Percentiles rank a stretch among this genome's conserved stretches.
Conservation (phyloP, 345 rosid genomes). For the Citrus australasica region DNA sequence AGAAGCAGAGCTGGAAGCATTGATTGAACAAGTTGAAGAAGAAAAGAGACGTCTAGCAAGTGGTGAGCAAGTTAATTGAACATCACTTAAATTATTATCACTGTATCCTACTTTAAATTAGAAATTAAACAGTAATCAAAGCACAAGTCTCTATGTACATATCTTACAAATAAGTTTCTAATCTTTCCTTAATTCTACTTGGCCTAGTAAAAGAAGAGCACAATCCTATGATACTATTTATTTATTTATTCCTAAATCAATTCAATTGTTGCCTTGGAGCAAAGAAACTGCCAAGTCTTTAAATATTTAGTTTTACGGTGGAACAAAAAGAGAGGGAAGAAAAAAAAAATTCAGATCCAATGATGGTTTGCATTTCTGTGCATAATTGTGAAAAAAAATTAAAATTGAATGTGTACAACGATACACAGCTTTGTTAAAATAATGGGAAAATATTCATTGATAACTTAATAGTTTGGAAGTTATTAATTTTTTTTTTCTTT, state of each 20-base stretch:
- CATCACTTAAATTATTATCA: background rate
- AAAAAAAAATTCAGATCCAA: no score
- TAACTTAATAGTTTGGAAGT: no score
- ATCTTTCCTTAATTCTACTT: background rate
- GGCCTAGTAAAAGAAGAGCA: background rate
- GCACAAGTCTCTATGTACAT: background rate
- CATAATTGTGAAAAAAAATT: no score
- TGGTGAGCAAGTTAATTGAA: constrained; percentile 49
- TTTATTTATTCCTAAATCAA: background rate
- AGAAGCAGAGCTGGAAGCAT: constrained; percentile 78
- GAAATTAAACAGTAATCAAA: background rate
- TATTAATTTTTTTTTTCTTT: no score
- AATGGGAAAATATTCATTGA: no score
- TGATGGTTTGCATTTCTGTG: no score
- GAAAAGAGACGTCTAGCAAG: constrained; percentile 57
- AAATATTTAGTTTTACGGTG: no score
- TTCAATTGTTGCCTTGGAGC: background rate
- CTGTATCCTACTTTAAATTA: background rate
- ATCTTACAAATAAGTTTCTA: background rate
- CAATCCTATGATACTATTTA: background rate
- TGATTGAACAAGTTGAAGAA: constrained; percentile 95
- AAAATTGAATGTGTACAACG: no score
- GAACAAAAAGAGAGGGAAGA: no score
- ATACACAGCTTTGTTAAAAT: no score
- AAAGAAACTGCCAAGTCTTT: background rate